A percentile compares a stretch with the other conserved stretches of the same genome.
Evolutionary conservation across 73 alveolate species (phyloP).

Genomic region (Urostyla sp.): DNA sequence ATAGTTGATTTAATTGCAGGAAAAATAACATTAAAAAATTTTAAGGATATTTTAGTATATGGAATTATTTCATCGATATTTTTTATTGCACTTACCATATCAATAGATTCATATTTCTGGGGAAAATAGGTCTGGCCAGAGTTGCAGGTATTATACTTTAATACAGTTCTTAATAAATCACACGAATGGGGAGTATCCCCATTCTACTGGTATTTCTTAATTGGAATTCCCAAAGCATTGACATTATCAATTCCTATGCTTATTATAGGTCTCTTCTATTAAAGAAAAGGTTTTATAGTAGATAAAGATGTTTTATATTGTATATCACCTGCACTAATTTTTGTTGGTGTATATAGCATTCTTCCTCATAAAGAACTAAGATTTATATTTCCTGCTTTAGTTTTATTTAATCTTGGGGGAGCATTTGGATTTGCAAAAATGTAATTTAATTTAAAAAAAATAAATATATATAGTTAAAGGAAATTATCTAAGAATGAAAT

Average conservation of each 20-base stretch:
- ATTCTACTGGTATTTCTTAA: slow-evolving; percentile 68
- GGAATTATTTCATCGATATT: slow-evolving; percentile 18
- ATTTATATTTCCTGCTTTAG: slow-evolving; percentile 79
- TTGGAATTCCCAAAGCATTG: slow-evolving; percentile 76
- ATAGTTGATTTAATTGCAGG: neutral
- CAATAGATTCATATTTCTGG: slow-evolving; percentile 76
- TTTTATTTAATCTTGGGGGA: slow-evolving; percentile 69
- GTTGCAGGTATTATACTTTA: slow-evolving; percentile 40
- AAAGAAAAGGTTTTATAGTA: slow-evolving; percentile 29
- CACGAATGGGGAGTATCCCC: slow-evolving; percentile 67
- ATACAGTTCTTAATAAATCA: slow-evolving; percentile 52
- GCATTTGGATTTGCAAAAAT: slow-evolving; percentile 66
- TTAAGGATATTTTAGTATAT: neutral
- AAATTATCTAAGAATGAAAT: slow-evolving; percentile 4
- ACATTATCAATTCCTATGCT: slow-evolving; percentile 65
- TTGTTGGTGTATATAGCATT: slow-evolving; percentile 71
- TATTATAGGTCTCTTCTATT: slow-evolving; percentile 32
- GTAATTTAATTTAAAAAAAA: neutral
- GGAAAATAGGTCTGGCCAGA: slow-evolving; percentile 66
- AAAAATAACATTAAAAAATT: neutral
- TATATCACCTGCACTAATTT: slow-evolving; percentile 56
- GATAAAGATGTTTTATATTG: slow-evolving; percentile 47
- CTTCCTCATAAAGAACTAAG: slow-evolving; percentile 87
- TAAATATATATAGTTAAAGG: neutral
- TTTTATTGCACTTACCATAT: slow-evolving; percentile 38